A percentile compares a stretch with the other conserved stretches of the same genome.
Evolutionary conservation across 116 monocot genomes (phyloP).

Genomic region (Phalaenopsis hybrid): DNA sequence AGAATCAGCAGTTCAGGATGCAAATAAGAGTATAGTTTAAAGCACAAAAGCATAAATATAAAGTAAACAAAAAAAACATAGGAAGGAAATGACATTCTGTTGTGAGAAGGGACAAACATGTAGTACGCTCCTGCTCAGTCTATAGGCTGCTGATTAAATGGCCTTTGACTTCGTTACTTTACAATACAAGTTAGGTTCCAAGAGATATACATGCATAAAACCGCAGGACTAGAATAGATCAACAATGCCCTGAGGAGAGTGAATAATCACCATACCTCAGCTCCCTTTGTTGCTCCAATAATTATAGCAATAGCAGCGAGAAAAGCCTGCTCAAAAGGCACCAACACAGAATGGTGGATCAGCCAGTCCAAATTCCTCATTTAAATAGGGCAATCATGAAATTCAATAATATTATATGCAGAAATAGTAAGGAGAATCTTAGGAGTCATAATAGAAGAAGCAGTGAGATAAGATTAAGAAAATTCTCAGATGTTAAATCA

Average conservation of each 20-base stretch:
- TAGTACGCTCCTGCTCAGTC: no score
- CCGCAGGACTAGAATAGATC: not conserved
- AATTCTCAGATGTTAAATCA: no score
- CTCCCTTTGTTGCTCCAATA: constrained; percentile 12
- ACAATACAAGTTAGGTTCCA: not conserved
- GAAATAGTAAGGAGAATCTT: no score
- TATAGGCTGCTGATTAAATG: no score
- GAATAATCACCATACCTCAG: constrained; percentile 10
- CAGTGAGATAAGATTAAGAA: no score
- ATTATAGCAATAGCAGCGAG: constrained; percentile 9
- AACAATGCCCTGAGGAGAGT: not conserved
- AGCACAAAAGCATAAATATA: not conserved
- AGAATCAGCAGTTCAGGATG: no score
- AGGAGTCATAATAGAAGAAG: no score
- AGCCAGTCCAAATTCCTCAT: not conserved
- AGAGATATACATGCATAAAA: not conserved
- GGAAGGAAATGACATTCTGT: not conserved
- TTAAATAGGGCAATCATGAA: no score
- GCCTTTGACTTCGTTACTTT: not conserved
- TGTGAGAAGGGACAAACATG: no score
- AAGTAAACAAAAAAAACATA: not conserved
- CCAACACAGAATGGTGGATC: not conserved
- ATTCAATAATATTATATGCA: no score
- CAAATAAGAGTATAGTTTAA: not conserved
- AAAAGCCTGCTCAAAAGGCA: constrained; percentile 8